Base-by-base conservation (phyloP, 352 stramenopile species). In the Globisporangium cylindrosporum region DNA sequence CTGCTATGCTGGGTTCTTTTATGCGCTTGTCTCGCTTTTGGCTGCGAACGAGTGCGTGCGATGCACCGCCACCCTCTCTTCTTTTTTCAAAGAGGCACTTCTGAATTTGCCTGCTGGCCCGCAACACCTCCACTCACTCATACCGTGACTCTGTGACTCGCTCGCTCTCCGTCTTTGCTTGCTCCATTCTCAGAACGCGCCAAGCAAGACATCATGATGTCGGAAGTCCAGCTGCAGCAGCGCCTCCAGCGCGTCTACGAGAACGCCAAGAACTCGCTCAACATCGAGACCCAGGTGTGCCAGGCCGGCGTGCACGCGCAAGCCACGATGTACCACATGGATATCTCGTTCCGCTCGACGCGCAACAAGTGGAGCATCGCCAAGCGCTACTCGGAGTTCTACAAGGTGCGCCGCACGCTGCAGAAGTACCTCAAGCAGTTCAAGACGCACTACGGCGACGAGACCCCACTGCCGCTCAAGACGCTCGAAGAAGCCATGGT, bases 311-410 rank as follows among this genome's bases (percentile, higher is more conserved):
- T 79, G 36, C 73, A 80, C 34, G 63, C 78, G 27, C 82, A 83
- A n/a, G 86, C 82, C 59, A 95, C 86, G 38, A 84, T 94, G 70
- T 95, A 95, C 72, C 86, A 89, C 63, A 91, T 95, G 81, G 88
- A 94, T 71, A 92, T 95, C 41, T 93, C 84, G 9, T 95, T 93
- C 74, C 82, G 79, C 56, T 89, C 78, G 29, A 95, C 88, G 55
- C 86, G 85, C 48, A 92, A 93, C 69, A 94, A 93, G 71, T 95
- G 88, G 88, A 93, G 76, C 68, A 93, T 95, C 63, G 77, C 82
- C 53, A 95, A 93, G 73, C 88, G 88, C 46, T 95, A 93, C 76
- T 95, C 88, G 3, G 88, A 95, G 68, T 95, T 95, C 70, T 92
- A 89, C 74, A 74, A 77, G 24, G 66, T 91, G 22, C 88, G 88